Evolutionary conservation across 2,329 filamentous ascomycete species (phyloP), one percentile per base, ranked within the genome.

Genomic region (Hirsutella rhossiliensis): DNA sequence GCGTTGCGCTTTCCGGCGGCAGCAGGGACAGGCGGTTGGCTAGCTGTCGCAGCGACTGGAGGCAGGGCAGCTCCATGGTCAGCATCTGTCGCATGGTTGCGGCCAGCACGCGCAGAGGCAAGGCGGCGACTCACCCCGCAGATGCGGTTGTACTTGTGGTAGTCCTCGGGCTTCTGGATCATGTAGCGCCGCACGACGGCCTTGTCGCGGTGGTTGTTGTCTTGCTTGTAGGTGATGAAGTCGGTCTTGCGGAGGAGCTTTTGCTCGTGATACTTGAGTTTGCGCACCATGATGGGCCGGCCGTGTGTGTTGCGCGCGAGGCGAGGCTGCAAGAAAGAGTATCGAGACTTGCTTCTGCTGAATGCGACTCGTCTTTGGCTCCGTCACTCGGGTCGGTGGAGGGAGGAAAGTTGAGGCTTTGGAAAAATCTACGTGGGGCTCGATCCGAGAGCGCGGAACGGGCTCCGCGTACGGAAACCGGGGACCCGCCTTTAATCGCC

Each of bases 261-360:
- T 62, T 92, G 80, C 80, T 98, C 92, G 68, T 96, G 90, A 67
- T 94, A 79, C 69, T 96, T 97, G 61, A 98, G 80, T 72, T 94
- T 88, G 56, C 92, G 84, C 54, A 94, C 87, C 92, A 97, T 97
- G 20, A 53, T 75, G 61, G 39, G 47, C 48, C 20, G 15, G n/a
- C 27, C n/a, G n/a, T 5, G 39, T 17, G 1, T 13, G 13, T 31
- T 15, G 34, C 34, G 15, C 34, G 17, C 23, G 9, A 23, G 23
- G 7, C 4, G 23, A 7, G 23, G 4, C 23, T 4, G 23, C 7
- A 7, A 23, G 4, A 4, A 7, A 4, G 23, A 4, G 23, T 23
- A 23, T 4, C 23, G 23, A 23, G 6, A 9, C 3, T 27, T 27
- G 23, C 23, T 3, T 27, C 23, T 27, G 23, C 23, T n/a, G n/a